A percentile compares a stretch with the other conserved stretches of the same genome.
phyloP scores from a whole-genome alignment of 768 basidiomycete species.

The Asterophora parasitica region DNA sequence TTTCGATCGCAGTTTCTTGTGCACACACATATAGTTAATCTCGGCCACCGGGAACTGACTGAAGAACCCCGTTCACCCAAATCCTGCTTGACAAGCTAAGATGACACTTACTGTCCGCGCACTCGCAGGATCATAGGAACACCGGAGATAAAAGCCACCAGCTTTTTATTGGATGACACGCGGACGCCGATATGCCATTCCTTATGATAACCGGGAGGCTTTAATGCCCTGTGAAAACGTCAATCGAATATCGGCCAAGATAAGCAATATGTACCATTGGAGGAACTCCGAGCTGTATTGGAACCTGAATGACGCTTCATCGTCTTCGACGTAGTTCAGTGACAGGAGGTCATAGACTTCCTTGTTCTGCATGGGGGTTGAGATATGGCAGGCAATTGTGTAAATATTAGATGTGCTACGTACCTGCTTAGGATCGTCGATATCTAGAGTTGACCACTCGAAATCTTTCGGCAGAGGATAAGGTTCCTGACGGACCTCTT shows the following conservation, averaged over 20 bases:
- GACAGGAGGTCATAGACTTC: slow-evolving; percentile 92
- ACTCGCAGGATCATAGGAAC: slow-evolving; percentile 86
- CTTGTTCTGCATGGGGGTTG: slow-evolving; percentile 54
- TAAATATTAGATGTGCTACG: background rate
- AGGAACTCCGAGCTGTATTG: slow-evolving; percentile 94
- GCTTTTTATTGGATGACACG: slow-evolving; percentile 83
- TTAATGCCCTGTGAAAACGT: slow-evolving; percentile 67
- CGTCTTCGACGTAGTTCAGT: slow-evolving; percentile 94
- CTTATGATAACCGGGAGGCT: slow-evolving; percentile 86
- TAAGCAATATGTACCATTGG: slow-evolving; percentile 56
- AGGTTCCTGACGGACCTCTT: slow-evolving; percentile 84
- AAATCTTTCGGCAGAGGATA: slow-evolving; percentile 89
- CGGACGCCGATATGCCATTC: slow-evolving; percentile 98
- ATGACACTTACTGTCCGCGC: slow-evolving; percentile 62
- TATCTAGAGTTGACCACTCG: slow-evolving; percentile 82
- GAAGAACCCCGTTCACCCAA: slow-evolving; percentile 1
- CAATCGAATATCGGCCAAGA: slow-evolving; percentile 2
- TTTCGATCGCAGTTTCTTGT: slow-evolving; percentile 96
- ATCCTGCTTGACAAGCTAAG: background rate
- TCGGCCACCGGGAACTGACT: slow-evolving; percentile 65
- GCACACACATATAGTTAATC: slow-evolving; percentile 96
- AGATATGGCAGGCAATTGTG: slow-evolving; percentile 2
- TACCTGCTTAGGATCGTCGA: slow-evolving; percentile 73
- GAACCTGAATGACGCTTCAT: slow-evolving; percentile 94
- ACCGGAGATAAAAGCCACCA: slow-evolving; percentile 96